Evolutionary conservation across 768 basidiomycete species (phyloP), one percentile per base, ranked within the genome.

Genomic region (Cystobasidiopsis lactophilus): DNA sequence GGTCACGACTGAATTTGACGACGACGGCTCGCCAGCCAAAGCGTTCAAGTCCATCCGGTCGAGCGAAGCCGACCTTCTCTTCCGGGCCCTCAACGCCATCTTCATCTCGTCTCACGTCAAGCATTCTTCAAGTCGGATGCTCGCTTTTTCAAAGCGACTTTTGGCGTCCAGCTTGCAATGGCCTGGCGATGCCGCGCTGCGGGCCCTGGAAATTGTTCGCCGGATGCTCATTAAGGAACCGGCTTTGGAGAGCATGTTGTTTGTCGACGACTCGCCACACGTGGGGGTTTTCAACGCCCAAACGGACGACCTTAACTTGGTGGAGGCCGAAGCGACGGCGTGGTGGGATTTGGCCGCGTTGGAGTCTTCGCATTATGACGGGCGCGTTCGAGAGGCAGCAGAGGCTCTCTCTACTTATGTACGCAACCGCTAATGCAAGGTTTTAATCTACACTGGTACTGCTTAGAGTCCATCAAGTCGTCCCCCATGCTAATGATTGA

Each of bases 61-160:
- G 10, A 47, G 45, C 19, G 63, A 68, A n/a, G 62, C 69, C 11
- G 66, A 67, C 64, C 75, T 89, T 66, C 71, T 96, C 47, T 95
- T 98, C 74, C 76, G 79, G 52, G 81, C 85, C 46, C 72, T 98
- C 52, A 69, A 77, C 43, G 73, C 84, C 50, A 76, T 80, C 40
- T 91, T 96, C 71, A 77, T 81, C 50, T 78, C 83, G 23, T 75
- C 77, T 46, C 72, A 66, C 45, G 69, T 40, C 64, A 71, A 23
- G 68, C 75, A 26, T 75, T 84, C 24, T 69, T 79, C 56, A 74
- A 66, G 78, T 74, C 79, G 85, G 60, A 75, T 79, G 40, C 84
- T 86, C 40, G 85, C 91, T 2, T 96, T 96, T 67, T 74, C 82
- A 51, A 96, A 96, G 68, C 82, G 91, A n/a, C 73, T 96, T 44